Evolutionary conservation across 2,329 filamentous ascomycete genomes (phyloP).

Genomic region (Pestalotiopsis sp.): DNA sequence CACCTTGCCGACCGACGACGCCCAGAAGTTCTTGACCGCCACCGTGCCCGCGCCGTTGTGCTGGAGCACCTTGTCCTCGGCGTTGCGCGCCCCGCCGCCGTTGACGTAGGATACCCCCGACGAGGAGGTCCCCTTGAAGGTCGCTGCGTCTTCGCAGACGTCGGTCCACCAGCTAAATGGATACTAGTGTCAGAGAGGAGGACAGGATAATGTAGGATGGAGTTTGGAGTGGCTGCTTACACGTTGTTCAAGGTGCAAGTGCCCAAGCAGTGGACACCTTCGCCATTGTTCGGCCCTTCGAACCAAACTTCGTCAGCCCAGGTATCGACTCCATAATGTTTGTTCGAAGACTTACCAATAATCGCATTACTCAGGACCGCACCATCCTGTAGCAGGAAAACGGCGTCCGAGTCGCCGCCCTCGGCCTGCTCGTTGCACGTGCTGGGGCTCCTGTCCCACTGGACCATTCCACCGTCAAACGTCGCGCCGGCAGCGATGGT

Average conservation of each 20-base stretch:
- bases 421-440: constrained; percentile 16
- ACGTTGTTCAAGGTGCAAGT: not conserved
- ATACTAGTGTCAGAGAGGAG: not conserved
- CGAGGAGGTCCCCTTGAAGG: not conserved
- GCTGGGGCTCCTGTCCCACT: constrained; percentile 29
- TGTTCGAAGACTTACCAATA: not conserved
- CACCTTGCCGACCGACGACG: constrained; percentile 44
- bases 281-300: not conserved
- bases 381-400: not conserved
- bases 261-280: constrained; percentile 2
- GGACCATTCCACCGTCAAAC: constrained; percentile 50
- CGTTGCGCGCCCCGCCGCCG: constrained; percentile 36
- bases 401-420: constrained; percentile 6
- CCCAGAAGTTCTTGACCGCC: constrained; percentile 36
- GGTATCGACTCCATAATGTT: not conserved
- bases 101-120: constrained; percentile 19
- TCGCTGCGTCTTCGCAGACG: constrained; percentile 7
- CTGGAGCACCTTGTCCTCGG: constrained; percentile 36
- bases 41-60: constrained; percentile 37
- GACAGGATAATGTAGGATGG: not conserved
- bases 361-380: not conserved
- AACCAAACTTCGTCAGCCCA: not conserved
- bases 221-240: not conserved
- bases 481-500: constrained; percentile 44
- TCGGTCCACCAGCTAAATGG: not conserved